phyloP scores from a whole-genome alignment of 1,284 basidiomycete species.

The Pisolithus thermaeus region DNA sequence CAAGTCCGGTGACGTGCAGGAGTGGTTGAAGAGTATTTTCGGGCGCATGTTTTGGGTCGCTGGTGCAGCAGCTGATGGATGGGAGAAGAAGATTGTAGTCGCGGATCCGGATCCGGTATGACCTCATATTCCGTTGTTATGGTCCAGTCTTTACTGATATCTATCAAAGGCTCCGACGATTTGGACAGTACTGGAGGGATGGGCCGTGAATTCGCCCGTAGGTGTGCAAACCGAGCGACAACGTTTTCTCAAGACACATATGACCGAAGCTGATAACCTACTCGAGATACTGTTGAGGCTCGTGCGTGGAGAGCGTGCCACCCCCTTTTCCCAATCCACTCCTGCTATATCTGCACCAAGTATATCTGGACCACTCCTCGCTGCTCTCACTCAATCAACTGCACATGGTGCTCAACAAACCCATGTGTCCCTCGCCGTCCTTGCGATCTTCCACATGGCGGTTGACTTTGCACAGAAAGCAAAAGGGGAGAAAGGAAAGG shows the following conservation, averaged over 20 bases:
- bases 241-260: constrained; percentile 82
- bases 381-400: constrained; percentile 67
- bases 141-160: constrained; percentile 10
- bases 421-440: constrained; percentile 85
- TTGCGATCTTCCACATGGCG: constrained; percentile 83
- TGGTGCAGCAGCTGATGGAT: constrained; percentile 69
- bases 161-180: constrained; percentile 78
- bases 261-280: constrained; percentile 80
- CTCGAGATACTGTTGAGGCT: constrained; percentile 87
- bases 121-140: constrained; percentile 19
- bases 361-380: constrained; percentile 56
- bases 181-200: constrained; percentile 80
- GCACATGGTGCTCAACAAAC: constrained; percentile 86
- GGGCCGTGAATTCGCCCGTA: constrained; percentile 76
- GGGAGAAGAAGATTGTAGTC: constrained; percentile 90
- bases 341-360: constrained; percentile 54
- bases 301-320: constrained; percentile 81
- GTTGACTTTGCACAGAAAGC: constrained; percentile 76
- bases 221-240: constrained; percentile 74
- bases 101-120: constrained; percentile 91
- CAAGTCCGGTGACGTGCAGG: constrained; percentile 87
- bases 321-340: constrained; percentile 56
- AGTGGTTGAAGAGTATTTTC: constrained; percentile 88
- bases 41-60: constrained; percentile 77
- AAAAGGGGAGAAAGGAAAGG: constrained; percentile 57